Conservation (phyloP, 805 yeast genomes). For the Starmerella lactis-condensi region DNA sequence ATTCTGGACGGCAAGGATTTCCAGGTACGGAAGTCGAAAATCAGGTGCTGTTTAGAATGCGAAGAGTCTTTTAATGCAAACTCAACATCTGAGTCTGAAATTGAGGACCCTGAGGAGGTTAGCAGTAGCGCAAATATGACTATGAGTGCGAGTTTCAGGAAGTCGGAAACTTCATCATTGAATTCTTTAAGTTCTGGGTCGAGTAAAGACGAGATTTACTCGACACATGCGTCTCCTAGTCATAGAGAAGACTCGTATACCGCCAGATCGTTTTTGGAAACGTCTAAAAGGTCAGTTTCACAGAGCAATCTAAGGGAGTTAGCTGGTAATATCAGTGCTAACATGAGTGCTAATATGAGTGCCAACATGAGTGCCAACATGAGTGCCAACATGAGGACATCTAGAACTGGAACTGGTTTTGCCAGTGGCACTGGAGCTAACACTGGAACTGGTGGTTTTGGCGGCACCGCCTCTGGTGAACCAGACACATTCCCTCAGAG, state of each 20-base stretch:
- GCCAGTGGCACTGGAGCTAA: neutral
- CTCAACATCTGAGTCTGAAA: constrained; percentile 26
- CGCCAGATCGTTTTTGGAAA: constrained; percentile 5
- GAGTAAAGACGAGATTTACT: neutral
- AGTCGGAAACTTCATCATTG: neutral
- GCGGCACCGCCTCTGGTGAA: no score
- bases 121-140: neutral
- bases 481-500: constrained; percentile 7
- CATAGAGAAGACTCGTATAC: constrained; percentile 2
- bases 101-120: neutral
- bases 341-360: neutral
- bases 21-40: constrained; percentile 33
- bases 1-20: constrained; percentile 49
- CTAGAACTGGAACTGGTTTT: no score
- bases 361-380: neutral
- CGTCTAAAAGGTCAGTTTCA: no score
- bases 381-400: no score
- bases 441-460: no score
- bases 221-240: neutral
- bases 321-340: neutral
- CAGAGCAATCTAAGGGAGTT: neutral
- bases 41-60: constrained; percentile 17
- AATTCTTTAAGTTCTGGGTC: neutral
- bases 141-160: no score
- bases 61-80: constrained; percentile 11